phyloP scores from a whole-genome alignment of 1,139 yeast genomes.

The Taphrina populina region DNA sequence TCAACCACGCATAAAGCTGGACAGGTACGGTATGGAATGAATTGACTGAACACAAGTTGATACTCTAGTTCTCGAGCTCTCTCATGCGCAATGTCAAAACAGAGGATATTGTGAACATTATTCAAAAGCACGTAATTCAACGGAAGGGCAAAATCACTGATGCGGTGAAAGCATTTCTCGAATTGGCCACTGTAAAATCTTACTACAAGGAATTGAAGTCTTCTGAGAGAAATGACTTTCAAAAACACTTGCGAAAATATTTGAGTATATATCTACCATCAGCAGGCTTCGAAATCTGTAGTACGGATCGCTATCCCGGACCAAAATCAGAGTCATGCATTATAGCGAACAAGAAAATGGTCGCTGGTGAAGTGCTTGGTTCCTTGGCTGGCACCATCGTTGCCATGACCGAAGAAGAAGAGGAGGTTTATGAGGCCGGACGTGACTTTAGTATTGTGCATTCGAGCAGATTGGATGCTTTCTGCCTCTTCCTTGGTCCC shows the following conservation, averaged over 20 bases:
- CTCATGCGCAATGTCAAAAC: conserved; percentile 17
- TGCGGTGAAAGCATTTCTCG: conserved; percentile 44
- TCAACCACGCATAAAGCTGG: conserved; percentile 38
- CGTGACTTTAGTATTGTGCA: conserved; percentile 51
- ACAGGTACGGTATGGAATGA: conserved; percentile 2
- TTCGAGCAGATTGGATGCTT: conserved; percentile 45
- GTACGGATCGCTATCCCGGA: conserved; percentile 49
- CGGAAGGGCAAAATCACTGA: conserved; percentile 30
- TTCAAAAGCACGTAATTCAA: conserved; percentile 25
- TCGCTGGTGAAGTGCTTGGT: conserved; percentile 46
- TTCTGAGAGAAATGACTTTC: conserved; percentile 45
- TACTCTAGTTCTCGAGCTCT: conserved; percentile 16
- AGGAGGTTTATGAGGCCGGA: conserved; percentile 44
- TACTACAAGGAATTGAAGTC: conserved; percentile 43
- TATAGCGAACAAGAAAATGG: conserved; percentile 45
- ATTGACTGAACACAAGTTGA: neutral
- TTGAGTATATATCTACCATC: conserved; percentile 46
- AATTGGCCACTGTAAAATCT: conserved; percentile 42
- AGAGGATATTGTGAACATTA: conserved; percentile 15
- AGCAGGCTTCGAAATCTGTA: conserved; percentile 50
- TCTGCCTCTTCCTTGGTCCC: conserved; percentile 53
- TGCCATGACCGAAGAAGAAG: conserved; percentile 41
- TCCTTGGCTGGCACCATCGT: conserved; percentile 49
- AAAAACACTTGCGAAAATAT: conserved; percentile 47
- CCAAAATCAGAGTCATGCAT: conserved; percentile 49